These are phyloP conservation scores for Kodamaea hsintzibuensis DNA, from an alignment of 805 yeast species.

Conservation along the genomic window DNA sequence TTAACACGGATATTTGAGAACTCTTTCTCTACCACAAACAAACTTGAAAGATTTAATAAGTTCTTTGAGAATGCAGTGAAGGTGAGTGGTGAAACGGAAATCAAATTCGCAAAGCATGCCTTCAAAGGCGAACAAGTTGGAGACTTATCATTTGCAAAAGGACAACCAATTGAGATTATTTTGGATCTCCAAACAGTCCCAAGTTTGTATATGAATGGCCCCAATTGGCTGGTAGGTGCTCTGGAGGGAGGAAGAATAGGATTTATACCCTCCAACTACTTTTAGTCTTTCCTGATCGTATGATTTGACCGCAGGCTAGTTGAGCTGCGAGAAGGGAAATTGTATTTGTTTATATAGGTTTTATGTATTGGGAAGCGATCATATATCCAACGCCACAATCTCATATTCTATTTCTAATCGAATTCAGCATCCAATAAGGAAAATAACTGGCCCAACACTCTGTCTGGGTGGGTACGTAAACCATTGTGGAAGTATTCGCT, in stretches of 20 bases:
- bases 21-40: conserved; percentile 25
- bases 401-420: conserved; percentile 23
- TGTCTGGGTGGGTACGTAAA: conserved; percentile 40
- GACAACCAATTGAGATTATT: conserved; percentile 34
- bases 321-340: not conserved
- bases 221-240: conserved; percentile 38
- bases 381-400: too few species aligned
- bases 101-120: conserved; percentile 20
- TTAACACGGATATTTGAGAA: conserved; percentile 15
- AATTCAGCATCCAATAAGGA: conserved; percentile 40
- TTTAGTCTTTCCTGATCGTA: not conserved
- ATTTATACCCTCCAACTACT: conserved; percentile 30
- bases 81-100: not conserved
- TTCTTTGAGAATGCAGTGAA: conserved; percentile 23
- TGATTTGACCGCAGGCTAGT: not conserved
- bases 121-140: conserved; percentile 38
- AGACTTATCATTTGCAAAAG: conserved; percentile 36
- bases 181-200: conserved; percentile 30
- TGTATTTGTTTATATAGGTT: conserved; percentile 2
- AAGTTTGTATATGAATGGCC: conserved; percentile 19
- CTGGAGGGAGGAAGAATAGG: conserved; percentile 29
- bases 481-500: conserved; percentile 56
- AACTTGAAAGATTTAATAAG: conserved; percentile 23
- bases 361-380: not conserved
- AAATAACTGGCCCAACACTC: conserved; percentile 42